Conservation (phyloP, 768 basidiomycete species). For the Boletus speciosus region DNA sequence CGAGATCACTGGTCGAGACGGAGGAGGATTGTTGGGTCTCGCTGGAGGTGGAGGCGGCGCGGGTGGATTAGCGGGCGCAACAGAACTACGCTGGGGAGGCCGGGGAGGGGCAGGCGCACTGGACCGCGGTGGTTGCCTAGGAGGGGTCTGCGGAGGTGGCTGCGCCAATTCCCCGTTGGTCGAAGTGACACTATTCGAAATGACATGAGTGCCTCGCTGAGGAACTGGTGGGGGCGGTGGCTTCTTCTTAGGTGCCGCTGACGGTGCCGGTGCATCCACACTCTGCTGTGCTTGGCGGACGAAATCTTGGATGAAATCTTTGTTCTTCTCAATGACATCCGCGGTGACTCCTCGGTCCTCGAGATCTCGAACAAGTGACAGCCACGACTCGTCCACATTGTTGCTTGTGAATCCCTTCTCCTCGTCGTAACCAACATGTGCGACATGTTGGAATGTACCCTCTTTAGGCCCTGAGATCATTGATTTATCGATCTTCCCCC, state of each 20-base stretch:
- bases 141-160: slow-evolving; percentile 33
- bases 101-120: slow-evolving; percentile 12
- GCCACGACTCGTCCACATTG: slow-evolving; percentile 91
- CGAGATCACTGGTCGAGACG: slow-evolving; percentile 33
- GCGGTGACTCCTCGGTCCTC: slow-evolving; percentile 61
- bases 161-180: slow-evolving; percentile 22
- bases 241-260: slow-evolving; percentile 43
- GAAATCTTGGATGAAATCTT: slow-evolving; percentile 87
- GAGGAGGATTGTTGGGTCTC: slow-evolving; percentile 28
- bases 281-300: slow-evolving; percentile 47
- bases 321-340: slow-evolving; percentile 70
- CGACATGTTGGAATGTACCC: slow-evolving; percentile 83
- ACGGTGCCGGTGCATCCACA: slow-evolving; percentile 37
- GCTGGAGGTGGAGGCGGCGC: slow-evolving; percentile 31
- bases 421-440: slow-evolving; percentile 91
- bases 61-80: slow-evolving; percentile 25
- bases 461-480: slow-evolving; percentile 81
- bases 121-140: slow-evolving; percentile 29
- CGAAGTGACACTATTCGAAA: slow-evolving; percentile 26
- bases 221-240: slow-evolving; percentile 38
- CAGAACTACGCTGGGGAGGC: slow-evolving; percentile 27
- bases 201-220: slow-evolving; percentile 24
- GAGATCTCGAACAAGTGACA: slow-evolving; percentile 63
- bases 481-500: slow-evolving; percentile 87
- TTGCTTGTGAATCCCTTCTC: slow-evolving; percentile 83